Conservation (phyloP, 2,329 filamentous ascomycete species). For the Alternaria postmessia region DNA sequence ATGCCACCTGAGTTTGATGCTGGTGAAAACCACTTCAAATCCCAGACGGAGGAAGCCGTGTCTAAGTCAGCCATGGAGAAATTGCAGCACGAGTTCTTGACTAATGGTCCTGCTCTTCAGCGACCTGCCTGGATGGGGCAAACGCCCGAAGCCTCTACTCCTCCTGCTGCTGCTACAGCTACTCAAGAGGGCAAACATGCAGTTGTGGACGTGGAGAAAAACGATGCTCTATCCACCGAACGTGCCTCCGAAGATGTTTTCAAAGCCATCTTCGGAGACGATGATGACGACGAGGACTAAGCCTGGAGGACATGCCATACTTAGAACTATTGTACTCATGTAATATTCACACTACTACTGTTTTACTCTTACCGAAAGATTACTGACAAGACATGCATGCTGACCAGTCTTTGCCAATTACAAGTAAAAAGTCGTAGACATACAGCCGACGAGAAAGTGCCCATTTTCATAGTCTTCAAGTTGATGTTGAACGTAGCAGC, state of each 20-base stretch:
- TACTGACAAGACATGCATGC: not conserved
- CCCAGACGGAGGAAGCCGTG: constrained; percentile 56
- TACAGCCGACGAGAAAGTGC: not conserved
- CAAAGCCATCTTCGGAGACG: constrained; percentile 91
- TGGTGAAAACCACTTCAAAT: constrained; percentile 41
- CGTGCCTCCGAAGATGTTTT: constrained; percentile 83
- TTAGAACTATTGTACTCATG: not conserved
- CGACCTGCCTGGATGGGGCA: constrained; percentile 42
- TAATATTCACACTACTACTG: not conserved
- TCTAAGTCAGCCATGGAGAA: constrained; percentile 61
- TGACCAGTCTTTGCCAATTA: not conserved
- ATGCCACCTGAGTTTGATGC: constrained; percentile 60
- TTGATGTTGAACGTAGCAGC: not conserved
- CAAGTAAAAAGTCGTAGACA: not conserved
- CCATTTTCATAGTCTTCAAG: not conserved
- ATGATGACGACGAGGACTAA: constrained; percentile 61
- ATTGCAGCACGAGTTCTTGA: constrained; percentile 43
- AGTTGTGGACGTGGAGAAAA: constrained; percentile 73
- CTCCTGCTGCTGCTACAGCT: constrained; percentile 1
- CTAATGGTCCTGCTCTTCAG: constrained; percentile 37
- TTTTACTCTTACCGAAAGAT: not conserved
- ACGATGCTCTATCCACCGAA: constrained; percentile 78
- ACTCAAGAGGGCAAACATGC: constrained; percentile 30
- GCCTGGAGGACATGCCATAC: not conserved
- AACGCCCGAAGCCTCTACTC: not conserved